Evolutionary conservation across 768 basidiomycete genomes (phyloP).

Genomic region (Cystobasidium tubakii): DNA sequence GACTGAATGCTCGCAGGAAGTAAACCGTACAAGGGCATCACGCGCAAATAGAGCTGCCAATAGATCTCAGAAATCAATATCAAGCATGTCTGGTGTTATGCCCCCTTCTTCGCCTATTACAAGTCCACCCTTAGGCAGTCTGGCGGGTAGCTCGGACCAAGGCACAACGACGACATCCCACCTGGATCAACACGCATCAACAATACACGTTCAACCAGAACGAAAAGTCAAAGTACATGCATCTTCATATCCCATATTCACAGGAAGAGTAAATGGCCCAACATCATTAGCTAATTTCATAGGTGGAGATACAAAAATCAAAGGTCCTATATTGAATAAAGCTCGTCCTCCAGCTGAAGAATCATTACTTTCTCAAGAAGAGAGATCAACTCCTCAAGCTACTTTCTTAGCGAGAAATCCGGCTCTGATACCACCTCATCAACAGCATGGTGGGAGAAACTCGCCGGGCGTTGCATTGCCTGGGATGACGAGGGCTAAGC

Average conservation of each 20-base stretch:
- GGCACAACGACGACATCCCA: no score
- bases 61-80: slow-evolving; percentile 6
- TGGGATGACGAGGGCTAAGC: slow-evolving; percentile 3
- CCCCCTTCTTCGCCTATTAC: background rate
- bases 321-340: slow-evolving; percentile 23
- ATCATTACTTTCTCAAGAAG: background rate
- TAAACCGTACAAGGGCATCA: slow-evolving; percentile 1
- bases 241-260: background rate
- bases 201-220: slow-evolving; percentile 6
- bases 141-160: no score
- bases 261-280: background rate
- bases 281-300: slow-evolving; percentile 29
- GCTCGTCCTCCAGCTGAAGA: background rate
- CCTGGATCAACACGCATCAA: no score
- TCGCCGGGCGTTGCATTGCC: background rate
- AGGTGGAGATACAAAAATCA: slow-evolving; percentile 10
- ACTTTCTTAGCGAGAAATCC: background rate
- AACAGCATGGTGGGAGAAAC: background rate
- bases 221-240: background rate
- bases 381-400: slow-evolving; percentile 4
- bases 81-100: background rate
- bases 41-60: background rate
- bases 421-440: background rate
- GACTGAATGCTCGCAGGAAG: no score
- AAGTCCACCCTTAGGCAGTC: background rate